phyloP scores from a whole-genome alignment of 2,329 filamentous ascomycete species.

The Cryphonectria parasitica region DNA sequence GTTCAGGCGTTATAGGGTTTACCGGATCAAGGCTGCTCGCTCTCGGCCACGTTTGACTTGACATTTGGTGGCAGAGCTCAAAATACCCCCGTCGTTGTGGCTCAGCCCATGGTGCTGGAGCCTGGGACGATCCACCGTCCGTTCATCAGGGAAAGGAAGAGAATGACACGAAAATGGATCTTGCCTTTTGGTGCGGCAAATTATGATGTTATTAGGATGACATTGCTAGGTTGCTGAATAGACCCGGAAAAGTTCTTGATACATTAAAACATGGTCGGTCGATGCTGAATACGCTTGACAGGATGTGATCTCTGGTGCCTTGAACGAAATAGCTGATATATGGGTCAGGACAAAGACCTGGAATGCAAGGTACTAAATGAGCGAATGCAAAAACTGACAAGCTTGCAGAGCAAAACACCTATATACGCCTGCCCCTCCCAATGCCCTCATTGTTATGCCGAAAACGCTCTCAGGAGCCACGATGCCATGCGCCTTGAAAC shows the following conservation, averaged over 20 bases:
- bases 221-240: slow-evolving; percentile 24
- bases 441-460: neutral
- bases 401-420: neutral
- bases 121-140: slow-evolving; percentile 28
- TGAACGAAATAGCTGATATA: neutral
- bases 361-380: neutral
- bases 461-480: neutral
- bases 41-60: slow-evolving; percentile 23
- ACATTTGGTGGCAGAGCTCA: slow-evolving; percentile 28
- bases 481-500: neutral
- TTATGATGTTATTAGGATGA: slow-evolving; percentile 15
- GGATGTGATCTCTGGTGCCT: neutral
- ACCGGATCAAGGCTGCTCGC: slow-evolving; percentile 26
- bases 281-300: neutral
- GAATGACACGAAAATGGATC: slow-evolving; percentile 34
- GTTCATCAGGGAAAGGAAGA: slow-evolving; percentile 30
- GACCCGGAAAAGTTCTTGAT: slow-evolving; percentile 29
- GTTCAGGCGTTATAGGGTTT: slow-evolving; percentile 29
- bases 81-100: slow-evolving; percentile 30
- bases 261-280: slow-evolving; percentile 4
- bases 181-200: slow-evolving; percentile 18
- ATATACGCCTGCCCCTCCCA: neutral
- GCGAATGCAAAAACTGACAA: neutral
- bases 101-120: slow-evolving; percentile 20
- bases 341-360: neutral